Conservation (phyloP, 148 eudicot species). For the Oxyria digyna region DNA sequence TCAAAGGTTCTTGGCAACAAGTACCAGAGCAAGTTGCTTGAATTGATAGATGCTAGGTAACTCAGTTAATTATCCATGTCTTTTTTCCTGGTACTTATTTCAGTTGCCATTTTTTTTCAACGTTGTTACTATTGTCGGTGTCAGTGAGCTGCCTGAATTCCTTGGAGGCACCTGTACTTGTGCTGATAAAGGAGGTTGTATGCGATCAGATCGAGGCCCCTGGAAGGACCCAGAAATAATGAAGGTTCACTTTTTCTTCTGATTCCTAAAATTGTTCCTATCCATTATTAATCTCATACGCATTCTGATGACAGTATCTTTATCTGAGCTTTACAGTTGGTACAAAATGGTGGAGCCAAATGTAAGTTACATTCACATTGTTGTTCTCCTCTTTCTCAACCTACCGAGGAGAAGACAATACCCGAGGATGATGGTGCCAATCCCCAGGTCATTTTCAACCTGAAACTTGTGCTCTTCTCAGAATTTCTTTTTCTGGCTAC, state of each 20-base stretch:
- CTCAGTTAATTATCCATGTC: background rate
- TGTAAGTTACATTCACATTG: slow-evolving; percentile 15
- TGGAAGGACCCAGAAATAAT: slow-evolving; percentile 85
- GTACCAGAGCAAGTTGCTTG: slow-evolving; percentile 91
- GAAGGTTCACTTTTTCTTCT: slow-evolving; percentile 30
- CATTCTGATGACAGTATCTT: background rate
- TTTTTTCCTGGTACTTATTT: slow-evolving; percentile 3
- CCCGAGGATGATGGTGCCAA: slow-evolving; percentile 22
- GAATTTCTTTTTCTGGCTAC: background rate
- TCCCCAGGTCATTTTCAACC: slow-evolving; percentile 15
- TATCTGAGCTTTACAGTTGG: slow-evolving; percentile 16
- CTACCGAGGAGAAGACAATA: slow-evolving; percentile 33
- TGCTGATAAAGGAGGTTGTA: slow-evolving; percentile 84
- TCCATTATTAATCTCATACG: background rate
- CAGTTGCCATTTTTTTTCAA: background rate
- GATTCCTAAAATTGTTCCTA: background rate
- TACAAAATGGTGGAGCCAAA: slow-evolving; percentile 27
- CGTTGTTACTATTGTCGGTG: background rate
- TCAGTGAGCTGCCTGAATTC: slow-evolving; percentile 85
- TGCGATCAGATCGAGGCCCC: slow-evolving; percentile 91
- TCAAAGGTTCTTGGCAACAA: slow-evolving; percentile 78
- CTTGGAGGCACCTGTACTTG: slow-evolving; percentile 87
- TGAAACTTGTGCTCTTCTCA: background rate
- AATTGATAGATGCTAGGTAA: slow-evolving; percentile 74
- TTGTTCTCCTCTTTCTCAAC: slow-evolving; percentile 7